A percentile compares a stretch with the other conserved stretches of the same genome.
These are phyloP conservation scores for Pseudogymnoascus sp. DNA, from an alignment of 2,329 filamentous ascomycete species.

Conservation along the genomic window DNA sequence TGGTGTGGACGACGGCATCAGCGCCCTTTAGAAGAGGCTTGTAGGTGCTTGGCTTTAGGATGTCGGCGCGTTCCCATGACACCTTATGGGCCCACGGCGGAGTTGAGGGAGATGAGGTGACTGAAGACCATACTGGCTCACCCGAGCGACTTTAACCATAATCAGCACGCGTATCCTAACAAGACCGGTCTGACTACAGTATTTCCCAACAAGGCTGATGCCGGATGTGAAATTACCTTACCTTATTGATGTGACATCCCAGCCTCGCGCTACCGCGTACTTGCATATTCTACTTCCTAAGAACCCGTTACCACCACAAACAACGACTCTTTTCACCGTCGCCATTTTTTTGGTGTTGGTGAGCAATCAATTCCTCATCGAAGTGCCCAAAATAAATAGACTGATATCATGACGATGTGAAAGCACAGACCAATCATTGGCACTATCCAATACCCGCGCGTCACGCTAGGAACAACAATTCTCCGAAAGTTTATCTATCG, in stretches of 20 bases:
- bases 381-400: not conserved
- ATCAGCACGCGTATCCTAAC: slow-evolving; percentile 6
- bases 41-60: slow-evolving; percentile 77
- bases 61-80: slow-evolving; percentile 79
- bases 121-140: slow-evolving; percentile 72
- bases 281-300: slow-evolving; percentile 85
- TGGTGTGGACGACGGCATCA: slow-evolving; percentile 82
- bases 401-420: slow-evolving; percentile 8
- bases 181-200: not conserved
- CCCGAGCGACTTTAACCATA: slow-evolving; percentile 65
- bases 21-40: slow-evolving; percentile 65
- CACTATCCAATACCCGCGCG: not conserved
- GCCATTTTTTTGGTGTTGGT: slow-evolving; percentile 9
- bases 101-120: slow-evolving; percentile 55
- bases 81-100: slow-evolving; percentile 78
- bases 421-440: slow-evolving; percentile 10
- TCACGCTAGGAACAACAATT: slow-evolving; percentile 7
- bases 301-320: slow-evolving; percentile 92
- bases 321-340: slow-evolving; percentile 63
- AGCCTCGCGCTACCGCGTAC: slow-evolving; percentile 73
- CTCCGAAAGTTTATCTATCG: not conserved
- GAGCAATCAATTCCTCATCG: not conserved
- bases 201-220: not conserved
- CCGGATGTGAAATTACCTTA: slow-evolving; percentile 31
- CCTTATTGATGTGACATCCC: slow-evolving; percentile 91